Evolutionary conservation across 2,329 filamentous ascomycete genomes (phyloP), one percentile per base, ranked within the genome.

Genomic region (Thelonectria rubi): DNA sequence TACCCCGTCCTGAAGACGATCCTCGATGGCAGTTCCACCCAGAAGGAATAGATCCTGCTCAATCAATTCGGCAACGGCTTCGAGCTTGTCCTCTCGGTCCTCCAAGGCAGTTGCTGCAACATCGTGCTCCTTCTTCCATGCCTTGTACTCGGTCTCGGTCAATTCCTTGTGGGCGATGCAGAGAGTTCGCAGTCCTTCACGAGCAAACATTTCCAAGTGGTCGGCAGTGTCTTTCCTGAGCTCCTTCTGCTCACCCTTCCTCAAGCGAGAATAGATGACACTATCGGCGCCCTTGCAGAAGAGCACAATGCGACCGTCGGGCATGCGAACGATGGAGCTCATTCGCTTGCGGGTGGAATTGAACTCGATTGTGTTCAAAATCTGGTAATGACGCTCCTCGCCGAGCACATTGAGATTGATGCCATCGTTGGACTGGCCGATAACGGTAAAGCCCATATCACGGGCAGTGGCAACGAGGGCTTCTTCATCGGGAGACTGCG

Each of bases 231-330:
- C 84, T 69, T 87, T 86, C 64, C 95, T 88, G 55, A 99, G 85
- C 72, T 97, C 91, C 63, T 88, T 84, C 78, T 99, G 95, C 76
- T 97, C 89, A 50, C 94, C 93, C 65, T 86, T 88, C 78, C 89
- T 92, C 62, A 99, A 82, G 6, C 95, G 91, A 8, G 93, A 94
- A 76, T 98, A 99, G 66, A 99, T 98, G 71, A 98, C 91, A 72
- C 93, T 97, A 76, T 99, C 95, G 34, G 95, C 95, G 66, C 95
- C 95, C 80, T 99, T 99, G 83, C 95, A 99, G 78, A 96, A 97
- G 1, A 99, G 84, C 56, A 95, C 84, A 64, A 99, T 97, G 60
- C 85, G 89, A 42, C 91, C 91, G 75, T 98, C 88, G 0, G 95
- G 94, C 93, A 98, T 97, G 60, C 91, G 87, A 52, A 99, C 89